Evolutionary conservation across 768 basidiomycete species (phyloP).

Genomic region (Dioszegia crocea): DNA sequence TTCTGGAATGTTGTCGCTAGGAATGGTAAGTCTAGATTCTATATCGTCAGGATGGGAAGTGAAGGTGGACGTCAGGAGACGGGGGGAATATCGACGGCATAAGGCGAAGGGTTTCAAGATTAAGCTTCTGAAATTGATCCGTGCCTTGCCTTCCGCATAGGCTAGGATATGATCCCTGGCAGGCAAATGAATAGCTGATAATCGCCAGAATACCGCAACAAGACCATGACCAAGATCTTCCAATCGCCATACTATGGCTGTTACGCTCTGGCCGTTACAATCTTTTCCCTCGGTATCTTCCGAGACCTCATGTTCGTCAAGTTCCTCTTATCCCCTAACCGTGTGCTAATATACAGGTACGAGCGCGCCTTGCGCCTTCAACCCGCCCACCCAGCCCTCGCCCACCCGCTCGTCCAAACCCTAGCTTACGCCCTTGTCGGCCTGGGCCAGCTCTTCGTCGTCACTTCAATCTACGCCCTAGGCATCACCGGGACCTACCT

Average conservation of each 20-base stretch:
- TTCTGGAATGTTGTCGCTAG: slow-evolving; percentile 95
- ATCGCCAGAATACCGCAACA: slow-evolving; percentile 67
- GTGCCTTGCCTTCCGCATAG: background rate
- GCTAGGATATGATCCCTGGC: background rate
- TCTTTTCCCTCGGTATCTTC: slow-evolving; percentile 78
- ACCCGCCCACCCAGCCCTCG: slow-evolving; percentile 64
- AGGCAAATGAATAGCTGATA: too few relatives aligned
- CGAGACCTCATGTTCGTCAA: slow-evolving; percentile 74
- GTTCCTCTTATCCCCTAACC: background rate
- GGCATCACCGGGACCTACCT: slow-evolving; percentile 85
- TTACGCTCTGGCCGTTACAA: slow-evolving; percentile 78
- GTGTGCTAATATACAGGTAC: slow-evolving; percentile 57
- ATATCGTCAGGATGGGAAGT: background rate
- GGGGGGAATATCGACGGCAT: too few relatives aligned
- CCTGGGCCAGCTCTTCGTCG: slow-evolving; percentile 75
- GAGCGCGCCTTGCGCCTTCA: slow-evolving; percentile 67
- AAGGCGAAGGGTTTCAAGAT: too few relatives aligned
- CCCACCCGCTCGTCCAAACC: slow-evolving; percentile 61
- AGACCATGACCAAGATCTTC: slow-evolving; percentile 78
- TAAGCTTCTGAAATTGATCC: too few relatives aligned
- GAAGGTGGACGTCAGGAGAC: too few relatives aligned
- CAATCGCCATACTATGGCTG: slow-evolving; percentile 71
- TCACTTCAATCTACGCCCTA: slow-evolving; percentile 81
- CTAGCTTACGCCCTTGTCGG: slow-evolving; percentile 57
- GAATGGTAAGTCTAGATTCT: slow-evolving; percentile 62